A percentile compares a stretch with the other conserved stretches of the same genome.
Evolutionary conservation across 352 stramenopile species (phyloP).

Genomic region (Globisporangium emineosum): DNA sequence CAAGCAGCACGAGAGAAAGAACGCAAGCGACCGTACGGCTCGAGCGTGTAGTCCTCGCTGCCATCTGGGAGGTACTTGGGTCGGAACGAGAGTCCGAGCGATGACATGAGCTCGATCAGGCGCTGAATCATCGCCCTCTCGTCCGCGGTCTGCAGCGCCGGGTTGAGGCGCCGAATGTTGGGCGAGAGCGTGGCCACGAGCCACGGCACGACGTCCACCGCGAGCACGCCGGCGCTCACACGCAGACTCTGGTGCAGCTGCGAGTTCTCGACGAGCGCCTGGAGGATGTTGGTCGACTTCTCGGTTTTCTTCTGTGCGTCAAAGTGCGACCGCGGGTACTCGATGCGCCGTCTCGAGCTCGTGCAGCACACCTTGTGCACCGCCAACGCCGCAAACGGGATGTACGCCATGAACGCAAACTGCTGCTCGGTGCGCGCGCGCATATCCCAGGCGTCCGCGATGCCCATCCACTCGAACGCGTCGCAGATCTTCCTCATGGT

Average conservation of each 20-base stretch:
- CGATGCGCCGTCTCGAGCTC: constrained; percentile 61
- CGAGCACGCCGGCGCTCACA: constrained; percentile 51
- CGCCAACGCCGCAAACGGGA: constrained; percentile 68
- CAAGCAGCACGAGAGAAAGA: constrained; percentile 1
- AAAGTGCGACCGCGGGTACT: constrained; percentile 67
- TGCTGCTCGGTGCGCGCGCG: constrained; percentile 63
- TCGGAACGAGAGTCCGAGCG: constrained; percentile 71
- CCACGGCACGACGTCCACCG: constrained; percentile 77
- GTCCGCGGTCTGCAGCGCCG: constrained; percentile 53
- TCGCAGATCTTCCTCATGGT: constrained; percentile 82
- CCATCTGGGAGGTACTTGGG: constrained; percentile 66
- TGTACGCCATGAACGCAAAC: constrained; percentile 64
- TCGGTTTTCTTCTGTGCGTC: constrained; percentile 56
- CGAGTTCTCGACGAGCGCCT: constrained; percentile 59
- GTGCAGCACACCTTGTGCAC: constrained; percentile 73
- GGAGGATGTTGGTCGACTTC: constrained; percentile 61
- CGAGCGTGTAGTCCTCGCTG: constrained; percentile 64
- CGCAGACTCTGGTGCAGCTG: constrained; percentile 59
- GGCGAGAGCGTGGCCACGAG: constrained; percentile 62
- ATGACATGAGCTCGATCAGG: constrained; percentile 77
- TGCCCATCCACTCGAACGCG: constrained; percentile 81
- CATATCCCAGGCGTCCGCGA: constrained; percentile 72
- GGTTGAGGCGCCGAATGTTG: constrained; percentile 54
- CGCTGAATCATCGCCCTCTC: constrained; percentile 65
- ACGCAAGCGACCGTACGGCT: constrained; percentile 54